Conservation (phyloP, 805 yeast genomes). For the Suhomyces sp. region DNA sequence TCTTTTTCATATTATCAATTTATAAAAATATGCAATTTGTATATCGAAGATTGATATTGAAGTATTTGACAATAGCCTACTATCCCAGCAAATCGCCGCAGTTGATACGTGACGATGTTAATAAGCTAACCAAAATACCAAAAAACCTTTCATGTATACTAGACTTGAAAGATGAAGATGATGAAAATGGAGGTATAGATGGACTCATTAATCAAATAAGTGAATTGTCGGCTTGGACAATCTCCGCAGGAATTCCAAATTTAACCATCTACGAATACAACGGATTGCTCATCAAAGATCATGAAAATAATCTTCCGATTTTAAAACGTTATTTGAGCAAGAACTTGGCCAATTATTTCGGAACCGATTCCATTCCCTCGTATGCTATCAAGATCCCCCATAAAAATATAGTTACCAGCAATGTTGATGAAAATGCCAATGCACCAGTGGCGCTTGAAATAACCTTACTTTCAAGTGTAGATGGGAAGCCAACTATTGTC, state of each 20-base stretch:
- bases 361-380: constrained; percentile 62
- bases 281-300: constrained; percentile 57
- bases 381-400: constrained; percentile 68
- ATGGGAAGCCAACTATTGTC: constrained; percentile 88
- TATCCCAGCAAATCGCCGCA: constrained; percentile 75
- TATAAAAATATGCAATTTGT: constrained; percentile 51
- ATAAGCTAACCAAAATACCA: constrained; percentile 72
- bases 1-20: constrained; percentile 57
- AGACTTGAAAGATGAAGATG: constrained; percentile 68
- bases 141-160: constrained; percentile 72
- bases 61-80: constrained; percentile 57
- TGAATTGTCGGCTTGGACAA: constrained; percentile 80
- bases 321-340: constrained; percentile 54
- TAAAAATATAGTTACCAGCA: constrained; percentile 47
- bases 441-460: constrained; percentile 56
- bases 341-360: constrained; percentile 70
- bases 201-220: constrained; percentile 76
- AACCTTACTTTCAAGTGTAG: constrained; percentile 65
- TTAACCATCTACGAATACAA: constrained; percentile 76
- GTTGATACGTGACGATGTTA: constrained; percentile 79
- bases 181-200: constrained; percentile 85
- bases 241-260: constrained; percentile 79
- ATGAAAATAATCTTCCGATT: constrained; percentile 36
- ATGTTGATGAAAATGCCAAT: constrained; percentile 28
- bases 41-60: constrained; percentile 52